Conservation (phyloP, 768 basidiomycete genomes). For the Hydnomerulius pinastri region DNA sequence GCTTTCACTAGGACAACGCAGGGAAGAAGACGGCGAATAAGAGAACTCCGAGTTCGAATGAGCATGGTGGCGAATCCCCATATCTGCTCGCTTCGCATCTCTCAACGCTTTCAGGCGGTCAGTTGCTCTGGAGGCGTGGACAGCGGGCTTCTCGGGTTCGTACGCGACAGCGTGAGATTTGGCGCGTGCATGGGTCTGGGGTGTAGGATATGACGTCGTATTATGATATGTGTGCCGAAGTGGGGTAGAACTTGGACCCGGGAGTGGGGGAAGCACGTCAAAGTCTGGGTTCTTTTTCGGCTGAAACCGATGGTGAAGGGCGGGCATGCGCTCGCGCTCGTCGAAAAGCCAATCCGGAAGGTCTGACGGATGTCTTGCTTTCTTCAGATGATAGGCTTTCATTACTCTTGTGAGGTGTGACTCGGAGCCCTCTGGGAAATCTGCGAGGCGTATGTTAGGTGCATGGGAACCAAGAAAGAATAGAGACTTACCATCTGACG, state of each 20-base stretch:
- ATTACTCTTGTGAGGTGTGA: constrained; percentile 62
- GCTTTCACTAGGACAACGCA: constrained; percentile 9
- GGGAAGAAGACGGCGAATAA: constrained; percentile 2
- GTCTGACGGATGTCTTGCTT: constrained; percentile 56
- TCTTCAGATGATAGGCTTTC: constrained; percentile 67
- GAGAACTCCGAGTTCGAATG: not conserved
- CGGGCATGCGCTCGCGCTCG: constrained; percentile 49
- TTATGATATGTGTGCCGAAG: constrained; percentile 42
- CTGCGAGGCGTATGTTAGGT: constrained; percentile 24
- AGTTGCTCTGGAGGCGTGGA: constrained; percentile 44
- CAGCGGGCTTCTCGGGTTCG: constrained; percentile 16
- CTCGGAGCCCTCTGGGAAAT: constrained; percentile 55
- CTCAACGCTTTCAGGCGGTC: constrained; percentile 53
- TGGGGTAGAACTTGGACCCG: constrained; percentile 25
- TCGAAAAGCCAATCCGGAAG: constrained; percentile 70
- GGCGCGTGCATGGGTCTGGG: not conserved
- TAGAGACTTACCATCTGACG: not conserved
- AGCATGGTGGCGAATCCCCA: constrained; percentile 15
- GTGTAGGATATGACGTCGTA: constrained; percentile 21
- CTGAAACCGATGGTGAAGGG: constrained; percentile 13
- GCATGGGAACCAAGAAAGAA: not conserved
- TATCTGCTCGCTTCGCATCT: constrained; percentile 44
- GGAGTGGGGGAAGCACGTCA: constrained; percentile 15
- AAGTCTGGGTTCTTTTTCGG: not conserved
- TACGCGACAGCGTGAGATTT: constrained; percentile 11